Evolutionary conservation across 495 filamentous ascomycete species (phyloP).

Genomic region (Penicillium ochrochloron): DNA sequence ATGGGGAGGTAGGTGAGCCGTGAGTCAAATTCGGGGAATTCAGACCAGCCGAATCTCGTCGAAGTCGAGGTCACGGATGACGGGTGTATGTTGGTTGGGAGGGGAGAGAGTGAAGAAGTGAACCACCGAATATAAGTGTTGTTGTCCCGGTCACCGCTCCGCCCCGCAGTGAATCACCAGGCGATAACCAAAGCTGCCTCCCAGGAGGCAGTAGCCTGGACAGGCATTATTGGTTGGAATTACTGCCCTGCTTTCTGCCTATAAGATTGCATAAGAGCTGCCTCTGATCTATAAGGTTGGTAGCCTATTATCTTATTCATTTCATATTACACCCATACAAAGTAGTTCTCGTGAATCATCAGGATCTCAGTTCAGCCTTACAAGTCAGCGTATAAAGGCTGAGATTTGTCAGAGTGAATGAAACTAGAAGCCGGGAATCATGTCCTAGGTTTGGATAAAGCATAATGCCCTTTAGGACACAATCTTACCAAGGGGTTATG

Average conservation of each 20-base stretch:
- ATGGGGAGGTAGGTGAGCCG: not conserved
- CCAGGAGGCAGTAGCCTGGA: not conserved
- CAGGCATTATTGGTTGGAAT: not conserved
- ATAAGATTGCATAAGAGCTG: not conserved
- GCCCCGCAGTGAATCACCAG: slow-evolving; percentile 21
- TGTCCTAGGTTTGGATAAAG: not conserved
- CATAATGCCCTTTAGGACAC: not conserved
- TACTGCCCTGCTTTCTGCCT: not conserved
- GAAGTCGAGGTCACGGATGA: slow-evolving; percentile 7
- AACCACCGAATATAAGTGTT: slow-evolving; percentile 11
- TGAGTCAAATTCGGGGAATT: slow-evolving; percentile 1
- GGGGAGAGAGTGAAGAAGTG: slow-evolving; percentile 5
- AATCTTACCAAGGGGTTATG: not conserved
- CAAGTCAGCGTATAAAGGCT: not conserved
- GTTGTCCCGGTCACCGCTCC: slow-evolving; percentile 30
- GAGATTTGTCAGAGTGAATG: not conserved
- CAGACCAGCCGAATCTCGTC: slow-evolving; percentile 17
- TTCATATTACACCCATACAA: not conserved
- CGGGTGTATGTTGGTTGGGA: slow-evolving; percentile 6
- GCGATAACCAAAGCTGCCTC: not conserved
- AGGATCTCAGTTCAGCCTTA: not conserved
- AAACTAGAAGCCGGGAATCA: not conserved
- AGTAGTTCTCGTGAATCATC: not conserved
- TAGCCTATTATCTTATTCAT: not conserved
- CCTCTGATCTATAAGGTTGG: not conserved